phyloP scores from a whole-genome alignment of 202 grass and related monocot species.

The Dendrocalamus latiflorus region DNA sequence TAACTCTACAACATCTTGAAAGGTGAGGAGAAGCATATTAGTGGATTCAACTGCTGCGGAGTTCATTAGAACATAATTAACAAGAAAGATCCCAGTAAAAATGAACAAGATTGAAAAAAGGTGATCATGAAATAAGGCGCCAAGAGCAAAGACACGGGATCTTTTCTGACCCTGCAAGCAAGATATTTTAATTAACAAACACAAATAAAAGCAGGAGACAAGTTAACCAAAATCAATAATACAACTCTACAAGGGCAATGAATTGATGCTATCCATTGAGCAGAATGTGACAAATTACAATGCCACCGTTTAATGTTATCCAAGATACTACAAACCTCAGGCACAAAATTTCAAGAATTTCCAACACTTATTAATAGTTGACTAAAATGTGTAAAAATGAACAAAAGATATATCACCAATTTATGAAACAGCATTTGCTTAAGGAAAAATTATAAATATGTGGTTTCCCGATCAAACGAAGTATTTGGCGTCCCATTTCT shows the following conservation, averaged over 20 bases:
- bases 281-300: background rate
- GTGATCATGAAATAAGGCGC: conserved; percentile 86
- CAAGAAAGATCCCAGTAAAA: conserved; percentile 91
- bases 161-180: conserved; percentile 78
- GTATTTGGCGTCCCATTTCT: background rate
- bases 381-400: background rate
- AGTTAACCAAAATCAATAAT: background rate
- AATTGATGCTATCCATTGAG: background rate
- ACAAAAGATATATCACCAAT: background rate
- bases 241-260: background rate
- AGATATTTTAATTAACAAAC: conserved; percentile 31
- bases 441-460: background rate
- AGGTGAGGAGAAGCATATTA: conserved; percentile 67
- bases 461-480: background rate
- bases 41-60: conserved; percentile 79
- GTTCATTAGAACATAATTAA: conserved; percentile 90
- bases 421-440: background rate
- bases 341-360: background rate
- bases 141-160: conserved; percentile 38
- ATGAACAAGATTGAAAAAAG: conserved; percentile 89
- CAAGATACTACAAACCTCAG: background rate
- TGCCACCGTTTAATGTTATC: background rate
- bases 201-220: background rate
- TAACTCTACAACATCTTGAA: conserved; percentile 89
- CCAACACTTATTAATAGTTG: background rate